Conservation (phyloP, 352 stramenopile genomes). For the Phytopythium vexans region DNA sequence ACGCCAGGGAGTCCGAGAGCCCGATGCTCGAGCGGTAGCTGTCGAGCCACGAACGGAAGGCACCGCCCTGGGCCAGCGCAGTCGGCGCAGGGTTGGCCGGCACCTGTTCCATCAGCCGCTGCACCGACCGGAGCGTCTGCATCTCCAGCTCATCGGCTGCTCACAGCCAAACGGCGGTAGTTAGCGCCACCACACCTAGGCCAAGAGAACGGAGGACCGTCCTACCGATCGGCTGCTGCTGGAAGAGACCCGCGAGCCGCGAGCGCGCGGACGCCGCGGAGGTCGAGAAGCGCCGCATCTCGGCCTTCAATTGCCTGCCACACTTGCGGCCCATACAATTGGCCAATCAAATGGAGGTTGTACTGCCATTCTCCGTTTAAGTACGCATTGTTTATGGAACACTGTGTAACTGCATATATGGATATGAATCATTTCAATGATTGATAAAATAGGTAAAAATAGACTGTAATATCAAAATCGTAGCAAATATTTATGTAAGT, state of each 20-base stretch:
- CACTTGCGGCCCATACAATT: too few relatives aligned
- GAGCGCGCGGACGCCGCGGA: constrained; percentile 14
- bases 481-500: too few relatives aligned
- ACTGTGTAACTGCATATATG: too few relatives aligned
- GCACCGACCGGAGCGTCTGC: constrained; percentile 45
- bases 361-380: too few relatives aligned
- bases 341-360: too few relatives aligned
- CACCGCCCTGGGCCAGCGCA: constrained; percentile 14
- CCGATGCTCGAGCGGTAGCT: constrained; percentile 16
- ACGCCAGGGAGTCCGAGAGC: constrained; percentile 8
- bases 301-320: not conserved
- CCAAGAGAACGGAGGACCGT: not conserved
- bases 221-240: constrained; percentile 33
- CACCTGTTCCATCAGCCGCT: constrained; percentile 46
- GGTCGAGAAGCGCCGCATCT: constrained; percentile 32
- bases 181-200: not conserved
- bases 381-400: too few relatives aligned
- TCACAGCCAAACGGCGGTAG: not conserved
- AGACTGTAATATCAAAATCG: too few relatives aligned
- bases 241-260: constrained; percentile 29
- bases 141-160: constrained; percentile 54
- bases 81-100: constrained; percentile 14
- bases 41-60: constrained; percentile 24
- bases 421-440: too few relatives aligned
- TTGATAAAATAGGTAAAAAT: too few relatives aligned